phyloP scores from a whole-genome alignment of 768 basidiomycete species.

The Lentinula sp. region DNA sequence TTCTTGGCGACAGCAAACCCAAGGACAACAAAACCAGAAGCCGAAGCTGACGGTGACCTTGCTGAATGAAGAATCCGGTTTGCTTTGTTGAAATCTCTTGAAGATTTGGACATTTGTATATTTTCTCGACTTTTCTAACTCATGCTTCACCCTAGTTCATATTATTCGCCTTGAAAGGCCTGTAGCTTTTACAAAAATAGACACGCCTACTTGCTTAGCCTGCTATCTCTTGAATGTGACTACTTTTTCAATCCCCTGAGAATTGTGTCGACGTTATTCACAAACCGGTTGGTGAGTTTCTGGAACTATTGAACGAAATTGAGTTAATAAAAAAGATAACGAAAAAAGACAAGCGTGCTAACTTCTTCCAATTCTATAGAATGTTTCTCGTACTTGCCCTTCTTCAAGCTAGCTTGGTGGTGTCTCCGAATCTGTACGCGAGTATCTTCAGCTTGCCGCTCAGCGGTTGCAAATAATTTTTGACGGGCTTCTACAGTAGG shows the following conservation, averaged over 20 bases:
- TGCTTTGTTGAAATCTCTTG: neutral
- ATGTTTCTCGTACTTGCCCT: conserved; percentile 62
- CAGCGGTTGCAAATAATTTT: conserved; percentile 46
- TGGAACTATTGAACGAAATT: conserved; percentile 50
- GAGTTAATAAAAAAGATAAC: neutral
- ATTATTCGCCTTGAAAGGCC: neutral
- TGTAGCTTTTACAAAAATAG: neutral
- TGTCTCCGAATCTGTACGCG: conserved; percentile 70
- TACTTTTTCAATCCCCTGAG: conserved; percentile 57
- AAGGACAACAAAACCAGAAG: neutral
- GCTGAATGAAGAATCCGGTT: neutral
- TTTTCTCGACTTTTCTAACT: neutral
- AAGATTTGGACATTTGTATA: neutral
- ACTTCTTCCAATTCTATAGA: conserved; percentile 71
- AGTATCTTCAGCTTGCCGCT: conserved; percentile 66
- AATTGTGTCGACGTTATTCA: conserved; percentile 62
- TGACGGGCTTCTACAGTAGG: conserved; percentile 71
- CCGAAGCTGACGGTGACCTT: neutral
- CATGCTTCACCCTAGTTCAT: neutral
- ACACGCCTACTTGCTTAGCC: neutral
- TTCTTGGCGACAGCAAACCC: conserved; percentile 10
- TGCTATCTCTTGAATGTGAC: neutral
- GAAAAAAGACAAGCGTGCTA: conserved; percentile 9
- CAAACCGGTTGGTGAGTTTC: conserved; percentile 56
- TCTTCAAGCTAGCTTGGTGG: conserved; percentile 62